Percentiles rank a stretch among this genome's conserved stretches.
These are phyloP conservation scores for Cardamine resedifolia DNA, from an alignment of 345 rosid genomes.

Conservation along the genomic window DNA sequence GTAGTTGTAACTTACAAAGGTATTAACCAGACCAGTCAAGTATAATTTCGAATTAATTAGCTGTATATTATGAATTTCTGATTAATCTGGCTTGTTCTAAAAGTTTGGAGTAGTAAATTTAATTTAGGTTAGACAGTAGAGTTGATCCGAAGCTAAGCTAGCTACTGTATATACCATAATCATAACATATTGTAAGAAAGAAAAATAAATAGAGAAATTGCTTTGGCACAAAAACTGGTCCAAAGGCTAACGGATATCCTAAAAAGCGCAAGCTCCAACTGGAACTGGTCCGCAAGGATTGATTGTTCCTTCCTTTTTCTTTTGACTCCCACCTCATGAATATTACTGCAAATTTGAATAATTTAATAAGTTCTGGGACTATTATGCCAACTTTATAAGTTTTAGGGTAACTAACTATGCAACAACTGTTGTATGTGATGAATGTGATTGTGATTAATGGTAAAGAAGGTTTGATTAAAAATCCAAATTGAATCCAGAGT, in stretches of 20 bases:
- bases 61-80: not conserved
- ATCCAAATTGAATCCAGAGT: not conserved
- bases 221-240: not conserved
- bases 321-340: not conserved
- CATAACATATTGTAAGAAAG: no score
- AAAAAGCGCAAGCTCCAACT: not conserved
- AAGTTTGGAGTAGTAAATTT: not conserved
- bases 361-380: not conserved
- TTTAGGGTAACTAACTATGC: not conserved
- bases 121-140: not conserved
- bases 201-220: not conserved
- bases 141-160: slow-evolving; percentile 2
- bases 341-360: not conserved
- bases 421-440: no score
- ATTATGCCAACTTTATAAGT: not conserved
- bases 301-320: not conserved
- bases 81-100: not conserved
- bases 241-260: not conserved
- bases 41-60: not conserved
- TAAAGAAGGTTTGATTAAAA: not conserved
- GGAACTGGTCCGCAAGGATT: not conserved
- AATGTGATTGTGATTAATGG: not conserved
- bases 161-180: no score
- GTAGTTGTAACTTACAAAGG: not conserved
- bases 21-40: not conserved